Evolutionary conservation across 73 alveolate species (phyloP).

Genomic region (Stentor coeruleus): DNA sequence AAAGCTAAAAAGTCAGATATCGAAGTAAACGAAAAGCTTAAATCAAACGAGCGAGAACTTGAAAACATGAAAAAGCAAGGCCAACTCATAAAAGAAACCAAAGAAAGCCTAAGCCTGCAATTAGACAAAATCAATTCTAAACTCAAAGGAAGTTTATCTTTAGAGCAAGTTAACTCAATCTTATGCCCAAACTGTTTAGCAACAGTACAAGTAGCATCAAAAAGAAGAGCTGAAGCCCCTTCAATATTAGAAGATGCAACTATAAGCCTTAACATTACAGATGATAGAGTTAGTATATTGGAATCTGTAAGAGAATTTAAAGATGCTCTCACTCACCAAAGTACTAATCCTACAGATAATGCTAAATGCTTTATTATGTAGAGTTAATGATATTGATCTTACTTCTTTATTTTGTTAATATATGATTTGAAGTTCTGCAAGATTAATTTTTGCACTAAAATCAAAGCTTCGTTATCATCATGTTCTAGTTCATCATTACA

Average conservation of each 20-base stretch:
- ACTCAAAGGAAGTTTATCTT: neutral
- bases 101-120: neutral
- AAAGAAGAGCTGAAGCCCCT: neutral
- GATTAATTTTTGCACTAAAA: neutral
- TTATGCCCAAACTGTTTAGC: neutral
- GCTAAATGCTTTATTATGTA: neutral
- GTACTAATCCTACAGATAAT: neutral
- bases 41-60: neutral
- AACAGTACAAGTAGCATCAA: neutral
- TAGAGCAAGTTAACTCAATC: neutral
- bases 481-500: neutral
- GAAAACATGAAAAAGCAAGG: neutral
- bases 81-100: neutral
- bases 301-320: neutral
- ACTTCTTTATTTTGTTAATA: neutral
- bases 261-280: neutral
- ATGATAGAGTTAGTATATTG: neutral
- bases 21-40: neutral
- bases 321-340: neutral
- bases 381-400: too few relatives aligned
- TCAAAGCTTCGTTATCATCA: constrained; percentile 24
- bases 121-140: too few relatives aligned
- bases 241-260: constrained; percentile 2
- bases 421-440: neutral
- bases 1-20: neutral